phyloP scores from a whole-genome alignment of 441 rosid species.

The Croton laevigatus region DNA sequence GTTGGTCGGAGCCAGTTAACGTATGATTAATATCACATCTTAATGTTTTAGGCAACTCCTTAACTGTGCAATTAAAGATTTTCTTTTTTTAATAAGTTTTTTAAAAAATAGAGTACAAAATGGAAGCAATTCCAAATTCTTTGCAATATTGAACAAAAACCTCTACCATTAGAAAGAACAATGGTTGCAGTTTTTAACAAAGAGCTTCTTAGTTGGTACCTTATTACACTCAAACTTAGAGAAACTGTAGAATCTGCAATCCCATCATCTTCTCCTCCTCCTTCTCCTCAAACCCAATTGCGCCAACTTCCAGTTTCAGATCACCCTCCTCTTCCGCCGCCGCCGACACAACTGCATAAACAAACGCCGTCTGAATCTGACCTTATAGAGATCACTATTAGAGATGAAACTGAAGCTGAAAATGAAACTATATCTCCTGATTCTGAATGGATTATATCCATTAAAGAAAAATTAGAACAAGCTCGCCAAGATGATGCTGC shows the following conservation, averaged over 20 bases:
- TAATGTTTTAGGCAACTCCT: neutral
- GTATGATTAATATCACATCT: neutral
- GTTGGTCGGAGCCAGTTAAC: conserved; percentile 16
- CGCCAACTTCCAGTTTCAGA: conserved; percentile 36
- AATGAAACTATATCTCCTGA: conserved; percentile 34
- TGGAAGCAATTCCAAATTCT: neutral
- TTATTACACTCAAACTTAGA: conserved; percentile 78
- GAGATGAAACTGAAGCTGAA: conserved; percentile 21
- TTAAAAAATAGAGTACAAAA: neutral
- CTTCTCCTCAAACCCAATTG: conserved; percentile 23
- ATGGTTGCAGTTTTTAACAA: conserved; percentile 87
- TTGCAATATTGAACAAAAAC: conserved; percentile 11
- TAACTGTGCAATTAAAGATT: neutral
- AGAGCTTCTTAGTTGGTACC: conserved; percentile 88
- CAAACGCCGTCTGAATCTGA: conserved; percentile 30
- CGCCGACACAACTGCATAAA: conserved; percentile 22
- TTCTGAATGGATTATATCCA: conserved; percentile 62
- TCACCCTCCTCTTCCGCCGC: conserved; percentile 24
- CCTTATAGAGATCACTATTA: conserved; percentile 23
- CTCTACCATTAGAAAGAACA: conserved; percentile 8
- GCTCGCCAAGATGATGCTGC: conserved; percentile 65
- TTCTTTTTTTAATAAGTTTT: too few relatives aligned
- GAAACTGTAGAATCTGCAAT: conserved; percentile 60
- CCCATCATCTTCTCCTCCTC: conserved; percentile 23
- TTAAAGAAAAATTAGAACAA: conserved; percentile 57